Percentiles rank a stretch among this genome's conserved stretches.
Conservation (phyloP, 1,284 basidiomycete species). For the Athelia psychrophila region DNA sequence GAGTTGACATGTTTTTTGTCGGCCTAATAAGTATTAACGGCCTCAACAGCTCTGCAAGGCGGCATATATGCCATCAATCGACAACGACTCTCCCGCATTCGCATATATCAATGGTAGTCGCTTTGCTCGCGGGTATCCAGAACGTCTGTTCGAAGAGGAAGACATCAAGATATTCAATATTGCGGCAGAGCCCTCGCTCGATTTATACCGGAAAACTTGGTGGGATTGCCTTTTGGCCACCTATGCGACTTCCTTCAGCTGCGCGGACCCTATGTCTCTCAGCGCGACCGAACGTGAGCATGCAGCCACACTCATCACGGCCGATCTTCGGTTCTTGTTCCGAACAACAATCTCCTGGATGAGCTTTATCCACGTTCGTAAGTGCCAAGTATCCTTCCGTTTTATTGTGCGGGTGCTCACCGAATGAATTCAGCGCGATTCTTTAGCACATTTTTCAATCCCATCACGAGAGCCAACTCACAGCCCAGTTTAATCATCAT, state of each 20-base stretch:
- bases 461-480: slow-evolving; percentile 48
- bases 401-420: too few relatives aligned
- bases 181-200: slow-evolving; percentile 52
- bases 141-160: slow-evolving; percentile 33
- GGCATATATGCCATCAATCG: background rate
- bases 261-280: slow-evolving; percentile 27
- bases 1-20: too few relatives aligned
- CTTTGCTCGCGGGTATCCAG: slow-evolving; percentile 12
- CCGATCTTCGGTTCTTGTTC: slow-evolving; percentile 65
- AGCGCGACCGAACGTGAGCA: slow-evolving; percentile 41
- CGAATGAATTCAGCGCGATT: slow-evolving; percentile 41
- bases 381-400: too few relatives aligned
- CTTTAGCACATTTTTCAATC: slow-evolving; percentile 55
- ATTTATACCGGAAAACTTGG: slow-evolving; percentile 70
- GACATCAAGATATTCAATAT: slow-evolving; percentile 26
- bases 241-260: slow-evolving; percentile 38
- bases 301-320: slow-evolving; percentile 42
- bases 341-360: slow-evolving; percentile 67
- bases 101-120: background rate
- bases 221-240: slow-evolving; percentile 67
- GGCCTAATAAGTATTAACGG: background rate
- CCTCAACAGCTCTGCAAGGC: background rate
- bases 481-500: slow-evolving; percentile 67
- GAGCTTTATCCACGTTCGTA: slow-evolving; percentile 62
- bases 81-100: slow-evolving; percentile 10